These are phyloP conservation scores for Curvularia lunata DNA, from an alignment of 2,329 filamentous ascomycete genomes.

Conservation along the genomic window DNA sequence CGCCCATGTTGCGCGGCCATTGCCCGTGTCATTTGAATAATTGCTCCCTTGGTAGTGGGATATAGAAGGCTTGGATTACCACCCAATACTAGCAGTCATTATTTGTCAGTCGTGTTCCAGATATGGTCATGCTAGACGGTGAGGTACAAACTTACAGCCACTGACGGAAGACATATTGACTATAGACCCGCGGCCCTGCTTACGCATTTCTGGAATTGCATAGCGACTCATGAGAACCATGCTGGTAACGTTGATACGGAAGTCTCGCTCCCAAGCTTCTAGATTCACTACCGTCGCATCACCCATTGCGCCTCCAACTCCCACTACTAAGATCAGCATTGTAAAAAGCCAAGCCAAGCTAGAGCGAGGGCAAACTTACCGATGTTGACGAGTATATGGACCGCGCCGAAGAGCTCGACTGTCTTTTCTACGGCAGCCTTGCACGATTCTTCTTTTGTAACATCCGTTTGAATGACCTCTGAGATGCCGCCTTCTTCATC, in stretches of 20 bases:
- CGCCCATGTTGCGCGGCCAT: conserved; percentile 62
- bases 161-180: conserved; percentile 84
- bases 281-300: conserved; percentile 62
- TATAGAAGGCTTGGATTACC: conserved; percentile 62
- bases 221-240: conserved; percentile 80
- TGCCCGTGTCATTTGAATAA: conserved; percentile 63
- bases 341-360: background rate
- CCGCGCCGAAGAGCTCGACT: background rate
- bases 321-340: conserved; percentile 44
- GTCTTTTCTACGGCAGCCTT: background rate
- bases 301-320: conserved; percentile 61
- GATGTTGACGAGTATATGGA: conserved; percentile 2
- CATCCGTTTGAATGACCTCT: conserved; percentile 55
- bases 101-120: background rate
- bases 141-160: conserved; percentile 53
- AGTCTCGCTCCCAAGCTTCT: conserved; percentile 61
- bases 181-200: conserved; percentile 68
- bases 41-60: conserved; percentile 61
- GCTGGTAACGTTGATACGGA: conserved; percentile 77
- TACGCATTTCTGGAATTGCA: conserved; percentile 70
- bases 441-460: background rate
- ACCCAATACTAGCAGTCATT: conserved; percentile 35
- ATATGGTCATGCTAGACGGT: background rate
- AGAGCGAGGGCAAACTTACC: background rate
- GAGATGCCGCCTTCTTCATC: conserved; percentile 69